Percentiles rank a stretch among this genome's conserved stretches.
Evolutionary conservation across 2,329 filamentous ascomycete genomes (phyloP).

Genomic region (Pseudogymnoascus sp.): DNA sequence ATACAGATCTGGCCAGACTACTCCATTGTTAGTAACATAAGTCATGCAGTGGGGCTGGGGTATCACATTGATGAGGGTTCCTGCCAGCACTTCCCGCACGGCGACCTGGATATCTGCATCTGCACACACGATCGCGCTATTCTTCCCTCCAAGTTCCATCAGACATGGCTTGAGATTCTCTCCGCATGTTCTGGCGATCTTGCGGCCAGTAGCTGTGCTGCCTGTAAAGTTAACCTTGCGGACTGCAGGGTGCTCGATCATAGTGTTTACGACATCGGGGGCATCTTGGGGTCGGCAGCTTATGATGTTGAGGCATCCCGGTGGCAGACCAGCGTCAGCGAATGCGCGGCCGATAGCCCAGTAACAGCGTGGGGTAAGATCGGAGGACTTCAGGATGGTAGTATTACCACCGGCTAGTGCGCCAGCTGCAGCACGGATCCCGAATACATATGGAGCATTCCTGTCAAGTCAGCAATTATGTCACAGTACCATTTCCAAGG

Average conservation of each 20-base stretch:
- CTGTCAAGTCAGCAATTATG: background rate
- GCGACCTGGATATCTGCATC: constrained; percentile 60
- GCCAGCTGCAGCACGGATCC: constrained; percentile 18
- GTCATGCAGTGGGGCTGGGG: background rate
- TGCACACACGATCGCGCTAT: constrained; percentile 58
- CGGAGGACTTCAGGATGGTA: constrained; percentile 61
- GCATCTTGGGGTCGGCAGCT: constrained; percentile 47
- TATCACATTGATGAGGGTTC: constrained; percentile 44
- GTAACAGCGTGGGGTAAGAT: constrained; percentile 49
- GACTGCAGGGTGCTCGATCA: constrained; percentile 50
- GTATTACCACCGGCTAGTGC: constrained; percentile 68
- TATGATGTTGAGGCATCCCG: constrained; percentile 53
- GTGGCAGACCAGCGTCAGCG: constrained; percentile 62
- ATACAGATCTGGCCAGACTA: constrained; percentile 61
- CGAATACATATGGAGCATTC: background rate
- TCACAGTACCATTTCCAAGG: background rate
- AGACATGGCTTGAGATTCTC: constrained; percentile 62
- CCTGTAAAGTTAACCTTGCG: constrained; percentile 74
- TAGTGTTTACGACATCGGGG: constrained; percentile 43
- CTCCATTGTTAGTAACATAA: constrained; percentile 26
- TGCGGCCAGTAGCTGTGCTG: constrained; percentile 60
- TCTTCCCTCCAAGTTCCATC: constrained; percentile 67
- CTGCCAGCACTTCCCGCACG: constrained; percentile 47
- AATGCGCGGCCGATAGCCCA: constrained; percentile 56
- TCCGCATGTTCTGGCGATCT: constrained; percentile 56